Evolutionary conservation across 2,329 filamentous ascomycete genomes (phyloP), one percentile per base, ranked within the genome.

Genomic region (Chaetomiaceae sp.): DNA sequence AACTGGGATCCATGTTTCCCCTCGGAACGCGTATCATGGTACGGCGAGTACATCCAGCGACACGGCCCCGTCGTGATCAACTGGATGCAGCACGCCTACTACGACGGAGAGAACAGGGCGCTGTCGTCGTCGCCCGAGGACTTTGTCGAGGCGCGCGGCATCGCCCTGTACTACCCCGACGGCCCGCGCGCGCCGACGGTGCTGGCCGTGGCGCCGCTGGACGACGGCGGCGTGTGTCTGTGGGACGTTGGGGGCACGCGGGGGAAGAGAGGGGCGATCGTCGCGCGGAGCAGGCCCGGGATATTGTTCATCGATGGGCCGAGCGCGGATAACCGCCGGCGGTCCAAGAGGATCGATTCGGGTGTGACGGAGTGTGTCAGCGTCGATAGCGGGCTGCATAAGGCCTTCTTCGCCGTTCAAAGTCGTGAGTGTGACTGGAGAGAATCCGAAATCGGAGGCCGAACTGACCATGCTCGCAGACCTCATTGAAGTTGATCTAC

Each of bases 1-100:
- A 88, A 88, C 56, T 95, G 89, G 89, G 88, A 95, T 56, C 87
- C 87, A 1, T 79, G 79, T 0, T 88, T 84, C 53, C 78, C 81
- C 0, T 69, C 67, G 4, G 89, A 96, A 65, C 72, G 71, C 33
- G 73, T 90, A 17, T 81, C 86, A 39, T 96, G 88, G 84, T 95
- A 95, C 63, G 78, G 86, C 45, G 90, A 96, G 64, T 95, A 89
- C 60, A 84, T 94, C 52, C 87, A 90, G 43, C 77, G 90, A 27
- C 76, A 90, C 65, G 88, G 81, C 1, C 81, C 83, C 0, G 73
- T 88, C n/a, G 75, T 74, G 12, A 71, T 88, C 43, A 83, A 77
- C 57, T 96, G 90, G 90, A 72, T 94, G 34, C 76, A 89, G 60
- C 73, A 78, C 45, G 81, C 84, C 8, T 65, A 66, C 9, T 60